Evolutionary conservation across 805 yeast genomes (phyloP).

Genomic region (Hanseniaspora jakobsenii): DNA sequence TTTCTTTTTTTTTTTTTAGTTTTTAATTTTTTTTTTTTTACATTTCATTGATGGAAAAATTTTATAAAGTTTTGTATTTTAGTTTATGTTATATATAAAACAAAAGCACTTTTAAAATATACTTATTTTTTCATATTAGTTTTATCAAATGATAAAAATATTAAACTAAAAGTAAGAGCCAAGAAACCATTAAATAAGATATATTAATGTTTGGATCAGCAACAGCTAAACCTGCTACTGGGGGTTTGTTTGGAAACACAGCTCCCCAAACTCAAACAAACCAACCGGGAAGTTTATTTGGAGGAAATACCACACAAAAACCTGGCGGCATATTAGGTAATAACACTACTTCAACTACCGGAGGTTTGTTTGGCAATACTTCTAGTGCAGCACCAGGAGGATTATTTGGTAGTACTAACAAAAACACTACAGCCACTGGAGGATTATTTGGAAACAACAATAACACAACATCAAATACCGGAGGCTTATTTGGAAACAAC

Average conservation of each 20-base stretch:
- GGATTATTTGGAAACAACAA: constrained; percentile 10
- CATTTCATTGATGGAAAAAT: too few relatives aligned
- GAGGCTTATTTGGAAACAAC: constrained; percentile 12
- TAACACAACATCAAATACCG: not conserved
- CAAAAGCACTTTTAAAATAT: too few relatives aligned
- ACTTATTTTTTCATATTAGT: too few relatives aligned
- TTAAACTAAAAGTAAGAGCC: too few relatives aligned
- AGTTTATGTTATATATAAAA: too few relatives aligned
- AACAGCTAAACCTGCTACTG: constrained; percentile 3
- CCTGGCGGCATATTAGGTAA: constrained; percentile 4
- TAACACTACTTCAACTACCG: not conserved
- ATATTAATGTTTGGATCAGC: not conserved
- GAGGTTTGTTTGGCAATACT: constrained; percentile 15
- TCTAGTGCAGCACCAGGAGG: too few relatives aligned
- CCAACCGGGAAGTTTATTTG: constrained; percentile 9
- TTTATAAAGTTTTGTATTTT: too few relatives aligned
- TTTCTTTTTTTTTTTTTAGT: too few relatives aligned
- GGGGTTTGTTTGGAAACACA: constrained; percentile 11
- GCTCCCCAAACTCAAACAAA: not conserved
- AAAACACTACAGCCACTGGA: not conserved
- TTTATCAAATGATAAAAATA: too few relatives aligned
- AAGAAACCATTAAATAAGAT: not conserved
- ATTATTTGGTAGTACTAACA: not conserved
- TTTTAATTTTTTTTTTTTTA: too few relatives aligned
- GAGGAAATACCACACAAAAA: not conserved